Conservation (phyloP, 768 basidiomycete genomes). For the Clitopilus hobsonii region DNA sequence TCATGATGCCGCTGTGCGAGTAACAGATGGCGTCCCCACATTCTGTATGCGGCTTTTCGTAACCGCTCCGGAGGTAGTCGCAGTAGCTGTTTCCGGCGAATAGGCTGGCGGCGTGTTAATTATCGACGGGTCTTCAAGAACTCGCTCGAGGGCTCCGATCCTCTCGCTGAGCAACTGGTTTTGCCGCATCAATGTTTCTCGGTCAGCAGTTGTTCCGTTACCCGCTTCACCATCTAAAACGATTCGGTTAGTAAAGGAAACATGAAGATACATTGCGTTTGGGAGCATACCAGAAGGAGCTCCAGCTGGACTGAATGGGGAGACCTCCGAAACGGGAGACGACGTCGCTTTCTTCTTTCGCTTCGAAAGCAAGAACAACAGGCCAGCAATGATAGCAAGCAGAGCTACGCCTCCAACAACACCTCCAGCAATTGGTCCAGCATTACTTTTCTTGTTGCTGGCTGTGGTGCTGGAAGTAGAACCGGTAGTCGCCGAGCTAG, state of each 20-base stretch:
- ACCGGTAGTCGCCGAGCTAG: background rate
- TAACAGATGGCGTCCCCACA: background rate
- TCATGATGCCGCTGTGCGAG: background rate
- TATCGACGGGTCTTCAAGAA: background rate
- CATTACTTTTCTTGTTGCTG: background rate
- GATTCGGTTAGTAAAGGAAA: background rate
- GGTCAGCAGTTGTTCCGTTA: background rate
- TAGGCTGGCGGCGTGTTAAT: background rate
- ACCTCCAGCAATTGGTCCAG: slow-evolving; percentile 12
- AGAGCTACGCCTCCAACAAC: slow-evolving; percentile 7
- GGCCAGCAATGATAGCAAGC: background rate
- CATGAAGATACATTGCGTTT: background rate
- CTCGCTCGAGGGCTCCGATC: background rate
- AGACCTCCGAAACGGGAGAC: background rate
- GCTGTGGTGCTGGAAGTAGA: background rate
- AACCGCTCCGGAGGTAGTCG: background rate
- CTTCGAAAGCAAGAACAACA: slow-evolving; percentile 1
- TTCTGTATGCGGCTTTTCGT: background rate
- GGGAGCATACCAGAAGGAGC: background rate
- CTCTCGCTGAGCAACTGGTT: background rate
- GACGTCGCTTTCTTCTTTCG: background rate
- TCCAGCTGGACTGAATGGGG: background rate
- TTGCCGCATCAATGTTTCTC: background rate
- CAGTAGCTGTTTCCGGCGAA: background rate
- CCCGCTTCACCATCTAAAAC: background rate